phyloP scores from a whole-genome alignment of 2,329 filamentous ascomycete genomes.

The Fusarium sp. region DNA sequence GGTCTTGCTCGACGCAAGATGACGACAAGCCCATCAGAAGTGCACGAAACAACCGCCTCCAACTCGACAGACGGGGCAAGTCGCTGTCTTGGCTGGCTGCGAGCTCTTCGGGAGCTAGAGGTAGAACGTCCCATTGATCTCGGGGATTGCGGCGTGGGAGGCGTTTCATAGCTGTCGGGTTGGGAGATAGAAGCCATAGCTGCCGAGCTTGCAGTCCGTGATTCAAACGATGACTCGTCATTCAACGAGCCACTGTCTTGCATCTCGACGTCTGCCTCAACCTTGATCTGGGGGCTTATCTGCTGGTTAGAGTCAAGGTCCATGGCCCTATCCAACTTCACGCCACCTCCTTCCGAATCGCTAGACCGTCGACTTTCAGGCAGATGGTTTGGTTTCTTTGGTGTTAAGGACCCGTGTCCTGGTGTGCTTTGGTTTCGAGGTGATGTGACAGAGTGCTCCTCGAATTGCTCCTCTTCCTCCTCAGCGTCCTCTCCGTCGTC shows the following conservation, averaged over 20 bases:
- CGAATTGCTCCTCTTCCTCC: constrained; percentile 11
- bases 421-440: neutral
- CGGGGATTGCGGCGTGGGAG: constrained; percentile 34
- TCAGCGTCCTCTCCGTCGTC: constrained; percentile 13
- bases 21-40: constrained; percentile 88
- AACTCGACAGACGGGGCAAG: constrained; percentile 71
- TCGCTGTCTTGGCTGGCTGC: constrained; percentile 19
- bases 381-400: constrained; percentile 5
- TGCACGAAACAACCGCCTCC: constrained; percentile 92
- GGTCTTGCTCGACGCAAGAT: constrained; percentile 81
- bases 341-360: constrained; percentile 60
- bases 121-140: neutral
- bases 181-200: constrained; percentile 10
- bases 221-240: constrained; percentile 20
- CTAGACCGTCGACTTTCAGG: constrained; percentile 49
- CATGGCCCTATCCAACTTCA: constrained; percentile 58
- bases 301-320: constrained; percentile 52
- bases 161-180: constrained; percentile 20
- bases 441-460: neutral
- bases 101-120: constrained; percentile 3
- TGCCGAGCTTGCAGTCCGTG: constrained; percentile 29
- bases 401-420: neutral
- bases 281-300: constrained; percentile 49
- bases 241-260: constrained; percentile 11
- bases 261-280: constrained; percentile 49